These are phyloP conservation scores for Bauhinia variegata DNA, from an alignment of 306 rosid species.

Conservation along the genomic window DNA sequence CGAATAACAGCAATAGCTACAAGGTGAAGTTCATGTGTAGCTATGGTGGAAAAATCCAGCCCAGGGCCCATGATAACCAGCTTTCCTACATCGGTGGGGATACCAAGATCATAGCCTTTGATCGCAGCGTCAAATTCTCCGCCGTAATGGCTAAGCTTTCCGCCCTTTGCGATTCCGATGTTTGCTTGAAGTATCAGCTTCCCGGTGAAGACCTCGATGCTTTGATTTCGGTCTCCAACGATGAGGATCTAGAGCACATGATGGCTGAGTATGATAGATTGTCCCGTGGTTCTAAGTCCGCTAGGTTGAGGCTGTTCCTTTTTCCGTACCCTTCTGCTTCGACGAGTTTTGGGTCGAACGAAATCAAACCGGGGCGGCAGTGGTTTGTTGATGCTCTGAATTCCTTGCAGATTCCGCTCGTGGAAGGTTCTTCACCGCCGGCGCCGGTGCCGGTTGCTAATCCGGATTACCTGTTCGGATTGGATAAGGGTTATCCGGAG, in stretches of 20 bases:
- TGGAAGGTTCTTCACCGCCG: conserved; percentile 46
- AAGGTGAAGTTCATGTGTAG: conserved; percentile 67
- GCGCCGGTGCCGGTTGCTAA: conserved; percentile 34
- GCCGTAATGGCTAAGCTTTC: conserved; percentile 53
- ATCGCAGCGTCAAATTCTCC: conserved; percentile 53
- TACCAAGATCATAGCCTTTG: conserved; percentile 63
- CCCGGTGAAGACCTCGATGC: conserved; percentile 74
- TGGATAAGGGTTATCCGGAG: conserved; percentile 44
- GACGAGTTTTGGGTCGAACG: conserved; percentile 38
- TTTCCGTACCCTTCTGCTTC: conserved; percentile 39
- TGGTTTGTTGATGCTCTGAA: conserved; percentile 70
- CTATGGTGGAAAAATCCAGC: conserved; percentile 68
- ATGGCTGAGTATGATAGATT: conserved; percentile 64
- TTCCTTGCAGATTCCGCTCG: conserved; percentile 48
- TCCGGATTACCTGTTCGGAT: conserved; percentile 60
- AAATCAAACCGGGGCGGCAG: conserved; percentile 51
- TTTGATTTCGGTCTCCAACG: conserved; percentile 68
- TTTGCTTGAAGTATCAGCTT: conserved; percentile 67
- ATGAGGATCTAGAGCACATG: conserved; percentile 68
- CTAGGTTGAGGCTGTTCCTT: conserved; percentile 59
- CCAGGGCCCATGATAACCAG: conserved; percentile 60
- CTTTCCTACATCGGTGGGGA: conserved; percentile 70
- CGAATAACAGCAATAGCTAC: conserved; percentile 20
- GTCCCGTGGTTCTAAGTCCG: conserved; percentile 54
- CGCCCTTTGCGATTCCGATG: conserved; percentile 40